Conservation (phyloP, 164 flowering plant genomes). For the Vitis riparia region DNA sequence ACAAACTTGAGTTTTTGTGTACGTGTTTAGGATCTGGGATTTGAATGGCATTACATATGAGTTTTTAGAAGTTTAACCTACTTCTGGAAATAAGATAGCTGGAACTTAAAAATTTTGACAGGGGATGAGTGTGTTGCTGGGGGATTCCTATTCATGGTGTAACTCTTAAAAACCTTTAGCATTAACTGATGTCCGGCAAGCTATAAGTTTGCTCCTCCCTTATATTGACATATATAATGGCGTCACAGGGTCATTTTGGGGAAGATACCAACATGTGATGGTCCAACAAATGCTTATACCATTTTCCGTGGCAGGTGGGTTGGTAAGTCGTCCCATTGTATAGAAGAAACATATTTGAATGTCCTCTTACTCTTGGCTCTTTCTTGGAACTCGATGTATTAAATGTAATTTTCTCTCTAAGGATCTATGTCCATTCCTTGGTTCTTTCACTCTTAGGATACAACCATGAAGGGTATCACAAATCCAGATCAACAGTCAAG, state of each 20-base stretch:
- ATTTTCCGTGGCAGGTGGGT: constrained; percentile 92
- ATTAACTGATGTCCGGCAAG: constrained; percentile 22
- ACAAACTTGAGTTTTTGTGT: too few species aligned
- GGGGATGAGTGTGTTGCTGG: neutral
- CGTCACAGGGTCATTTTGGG: constrained; percentile 97
- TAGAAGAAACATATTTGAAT: constrained; percentile 17
- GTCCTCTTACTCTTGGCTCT: constrained; percentile 11
- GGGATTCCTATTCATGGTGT: neutral
- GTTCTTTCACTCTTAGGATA: neutral
- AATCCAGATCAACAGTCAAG: too few species aligned
- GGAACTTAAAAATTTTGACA: neutral
- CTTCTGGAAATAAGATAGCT: neutral
- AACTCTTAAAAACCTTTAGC: constrained; percentile 14
- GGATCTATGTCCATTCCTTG: neutral
- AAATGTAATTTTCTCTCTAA: neutral
- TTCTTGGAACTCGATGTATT: constrained; percentile 1
- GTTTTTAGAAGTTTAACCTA: neutral
- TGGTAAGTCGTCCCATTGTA: constrained; percentile 58
- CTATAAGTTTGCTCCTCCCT: constrained; percentile 32
- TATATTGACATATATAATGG: constrained; percentile 60
- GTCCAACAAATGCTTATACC: constrained; percentile 82
- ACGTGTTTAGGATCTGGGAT: too few species aligned
- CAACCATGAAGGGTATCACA: too few species aligned
- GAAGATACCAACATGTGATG: constrained; percentile 87
- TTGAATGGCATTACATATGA: neutral